A percentile compares a stretch with the other conserved stretches of the same genome.
Conservation (phyloP, 257 asterid genomes). For the Solanum chmielewskii region DNA sequence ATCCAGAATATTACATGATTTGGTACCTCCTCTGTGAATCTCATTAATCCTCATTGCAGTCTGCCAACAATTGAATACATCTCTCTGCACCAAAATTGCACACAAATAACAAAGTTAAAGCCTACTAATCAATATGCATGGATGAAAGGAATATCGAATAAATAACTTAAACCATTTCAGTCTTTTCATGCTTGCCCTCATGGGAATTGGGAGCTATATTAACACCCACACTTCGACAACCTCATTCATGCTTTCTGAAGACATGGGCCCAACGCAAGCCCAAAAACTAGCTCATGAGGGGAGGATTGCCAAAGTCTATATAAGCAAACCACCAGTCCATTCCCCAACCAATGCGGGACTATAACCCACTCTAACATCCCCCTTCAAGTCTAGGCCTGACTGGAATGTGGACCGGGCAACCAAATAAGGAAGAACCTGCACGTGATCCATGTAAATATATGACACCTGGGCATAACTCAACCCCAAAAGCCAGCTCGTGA, state of each 20-base stretch:
- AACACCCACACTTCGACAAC: constrained; percentile 52
- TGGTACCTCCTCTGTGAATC: constrained; percentile 51
- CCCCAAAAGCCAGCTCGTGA: neutral
- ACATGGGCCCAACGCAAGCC: neutral
- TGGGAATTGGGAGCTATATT: constrained; percentile 17
- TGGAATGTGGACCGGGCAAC: neutral
- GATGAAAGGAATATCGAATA: neutral
- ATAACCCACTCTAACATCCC: neutral
- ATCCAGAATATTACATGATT: neutral
- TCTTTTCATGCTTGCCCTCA: constrained; percentile 27
- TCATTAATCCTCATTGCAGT: constrained; percentile 62
- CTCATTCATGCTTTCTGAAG: constrained; percentile 30
- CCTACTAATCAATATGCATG: neutral
- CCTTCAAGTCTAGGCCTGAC: neutral
- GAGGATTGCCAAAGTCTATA: neutral
- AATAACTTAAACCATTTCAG: constrained; percentile 20
- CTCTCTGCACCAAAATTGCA: constrained; percentile 32
- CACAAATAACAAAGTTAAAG: neutral
- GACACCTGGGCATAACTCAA: neutral
- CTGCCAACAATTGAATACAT: constrained; percentile 69
- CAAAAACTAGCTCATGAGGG: neutral
- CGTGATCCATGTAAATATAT: neutral
- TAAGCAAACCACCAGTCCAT: neutral
- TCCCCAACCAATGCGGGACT: neutral
- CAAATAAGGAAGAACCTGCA: neutral